Percentiles rank a stretch among this genome's conserved stretches.
Conservation (phyloP, 2,329 filamentous ascomycete species). For the Cercospora sp. region DNA sequence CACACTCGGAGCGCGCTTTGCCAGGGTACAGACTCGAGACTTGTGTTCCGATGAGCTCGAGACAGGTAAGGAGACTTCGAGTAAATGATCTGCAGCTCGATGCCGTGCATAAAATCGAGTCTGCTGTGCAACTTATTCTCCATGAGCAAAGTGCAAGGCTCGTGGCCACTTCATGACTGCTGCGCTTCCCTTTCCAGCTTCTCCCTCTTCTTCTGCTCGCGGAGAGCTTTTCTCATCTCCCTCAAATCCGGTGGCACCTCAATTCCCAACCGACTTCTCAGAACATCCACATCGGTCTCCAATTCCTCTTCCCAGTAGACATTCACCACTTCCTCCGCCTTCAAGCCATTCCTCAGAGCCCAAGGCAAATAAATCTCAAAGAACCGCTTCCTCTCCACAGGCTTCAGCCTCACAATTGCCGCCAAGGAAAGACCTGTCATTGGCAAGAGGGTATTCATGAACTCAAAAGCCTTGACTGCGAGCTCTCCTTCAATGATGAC, state of each 20-base stretch:
- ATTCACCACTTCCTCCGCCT: slow-evolving; percentile 81
- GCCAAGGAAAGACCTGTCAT: slow-evolving; percentile 90
- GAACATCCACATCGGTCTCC: slow-evolving; percentile 74
- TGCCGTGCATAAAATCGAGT: background rate
- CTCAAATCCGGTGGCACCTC: slow-evolving; percentile 87
- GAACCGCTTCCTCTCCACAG: slow-evolving; percentile 66
- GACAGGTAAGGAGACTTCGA: background rate
- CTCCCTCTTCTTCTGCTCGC: slow-evolving; percentile 66
- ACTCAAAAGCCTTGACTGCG: slow-evolving; percentile 97
- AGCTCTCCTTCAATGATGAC: slow-evolving; percentile 94
- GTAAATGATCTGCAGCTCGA: background rate
- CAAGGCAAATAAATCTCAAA: slow-evolving; percentile 79
- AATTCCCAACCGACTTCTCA: slow-evolving; percentile 75
- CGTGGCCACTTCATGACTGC: background rate
- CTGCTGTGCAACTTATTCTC: background rate
- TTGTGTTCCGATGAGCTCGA: background rate
- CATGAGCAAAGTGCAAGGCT: too few species aligned
- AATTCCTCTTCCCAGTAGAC: slow-evolving; percentile 97
- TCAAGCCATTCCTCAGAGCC: slow-evolving; percentile 80
- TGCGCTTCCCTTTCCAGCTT: slow-evolving; percentile 49
- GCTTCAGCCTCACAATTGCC: slow-evolving; percentile 66
- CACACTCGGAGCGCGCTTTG: too few species aligned
- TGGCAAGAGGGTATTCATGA: slow-evolving; percentile 86
- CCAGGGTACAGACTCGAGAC: too few species aligned
- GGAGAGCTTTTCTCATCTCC: slow-evolving; percentile 69